A percentile compares a stretch with the other conserved stretches of the same genome.
Evolutionary conservation across 139 green algal species (phyloP).

Genomic region (Nannochloris sp.): DNA sequence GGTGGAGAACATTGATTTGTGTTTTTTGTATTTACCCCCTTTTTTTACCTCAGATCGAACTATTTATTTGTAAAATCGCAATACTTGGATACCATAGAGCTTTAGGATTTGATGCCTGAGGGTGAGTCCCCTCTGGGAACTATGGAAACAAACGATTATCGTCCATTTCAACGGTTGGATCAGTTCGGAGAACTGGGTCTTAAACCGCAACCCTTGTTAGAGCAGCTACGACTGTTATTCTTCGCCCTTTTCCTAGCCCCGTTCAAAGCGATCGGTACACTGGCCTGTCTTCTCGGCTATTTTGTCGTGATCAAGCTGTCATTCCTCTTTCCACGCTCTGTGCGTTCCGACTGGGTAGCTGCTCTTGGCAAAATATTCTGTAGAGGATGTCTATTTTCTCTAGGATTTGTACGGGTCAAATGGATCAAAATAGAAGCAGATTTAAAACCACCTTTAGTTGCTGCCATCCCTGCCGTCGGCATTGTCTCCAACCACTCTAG

Average conservation of each 20-base stretch:
- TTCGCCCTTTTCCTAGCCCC: constrained; percentile 40
- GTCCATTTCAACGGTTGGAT: constrained; percentile 5
- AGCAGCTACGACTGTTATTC: constrained; percentile 31
- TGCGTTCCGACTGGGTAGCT: constrained; percentile 15
- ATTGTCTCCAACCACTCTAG: constrained; percentile 77
- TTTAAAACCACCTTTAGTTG: background rate
- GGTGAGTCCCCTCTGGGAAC: too few relatives aligned
- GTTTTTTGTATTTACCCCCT: background rate
- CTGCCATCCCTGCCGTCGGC: constrained; percentile 6
- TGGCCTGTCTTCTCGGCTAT: constrained; percentile 37
- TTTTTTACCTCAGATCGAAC: background rate
- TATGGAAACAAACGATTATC: too few relatives aligned
- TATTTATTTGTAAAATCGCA: too few relatives aligned
- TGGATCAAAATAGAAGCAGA: constrained; percentile 33
- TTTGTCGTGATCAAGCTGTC: constrained; percentile 34
- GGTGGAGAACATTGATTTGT: background rate
- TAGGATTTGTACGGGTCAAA: constrained; percentile 62
- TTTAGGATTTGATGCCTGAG: too few relatives aligned
- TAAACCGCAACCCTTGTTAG: background rate
- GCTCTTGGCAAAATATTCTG: constrained; percentile 42
- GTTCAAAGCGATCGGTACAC: constrained; percentile 27
- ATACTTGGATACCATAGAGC: too few relatives aligned
- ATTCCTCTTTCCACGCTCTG: constrained; percentile 15
- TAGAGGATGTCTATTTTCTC: constrained; percentile 48
- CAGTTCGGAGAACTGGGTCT: constrained; percentile 23